Percentiles rank a stretch among this genome's conserved stretches.
These are phyloP conservation scores for Ceratobasidium sp. DNA, from an alignment of 1,284 basidiomycete species.

Conservation along the genomic window DNA sequence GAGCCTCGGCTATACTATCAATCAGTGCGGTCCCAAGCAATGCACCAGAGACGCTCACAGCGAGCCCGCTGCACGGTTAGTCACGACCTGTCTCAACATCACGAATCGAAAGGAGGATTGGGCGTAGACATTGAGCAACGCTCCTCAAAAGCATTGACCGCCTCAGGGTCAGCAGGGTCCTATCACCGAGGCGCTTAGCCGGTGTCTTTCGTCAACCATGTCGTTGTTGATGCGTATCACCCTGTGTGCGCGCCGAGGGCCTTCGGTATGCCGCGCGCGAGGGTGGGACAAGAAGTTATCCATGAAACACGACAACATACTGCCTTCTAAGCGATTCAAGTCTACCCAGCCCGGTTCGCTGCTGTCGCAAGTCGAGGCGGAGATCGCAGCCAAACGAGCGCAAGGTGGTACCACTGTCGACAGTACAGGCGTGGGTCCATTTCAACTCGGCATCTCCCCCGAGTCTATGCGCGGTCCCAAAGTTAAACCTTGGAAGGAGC, in stretches of 20 bases:
- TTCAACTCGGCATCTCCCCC: conserved; percentile 74
- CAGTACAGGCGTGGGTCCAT: conserved; percentile 69
- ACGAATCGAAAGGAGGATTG: too few relatives aligned
- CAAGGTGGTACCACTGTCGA: background rate
- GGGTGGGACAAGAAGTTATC: conserved; percentile 44
- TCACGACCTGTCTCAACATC: too few relatives aligned
- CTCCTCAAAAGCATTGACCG: background rate
- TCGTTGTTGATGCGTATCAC: conserved; percentile 10
- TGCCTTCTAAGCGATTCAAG: conserved; percentile 1
- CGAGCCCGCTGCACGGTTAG: too few relatives aligned
- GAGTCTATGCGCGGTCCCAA: conserved; percentile 60
- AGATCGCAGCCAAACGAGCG: conserved; percentile 23
- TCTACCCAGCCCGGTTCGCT: conserved; percentile 56
- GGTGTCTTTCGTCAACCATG: background rate
- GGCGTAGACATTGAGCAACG: too few relatives aligned
- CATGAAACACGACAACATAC: conserved; percentile 54
- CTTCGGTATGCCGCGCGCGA: background rate
- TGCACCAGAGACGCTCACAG: too few relatives aligned
- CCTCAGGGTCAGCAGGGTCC: conserved; percentile 19
- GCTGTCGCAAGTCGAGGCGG: conserved; percentile 70
- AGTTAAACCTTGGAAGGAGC: conserved; percentile 79
- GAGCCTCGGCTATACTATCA: conserved; percentile 4
- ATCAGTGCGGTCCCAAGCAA: conserved; percentile 3
- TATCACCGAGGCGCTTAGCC: conserved; percentile 9
- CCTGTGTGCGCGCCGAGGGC: background rate